Percentiles rank a stretch among this genome's conserved stretches.
phyloP scores from a whole-genome alignment of 1,139 yeast species.

The Saccharomyces hybrid region DNA sequence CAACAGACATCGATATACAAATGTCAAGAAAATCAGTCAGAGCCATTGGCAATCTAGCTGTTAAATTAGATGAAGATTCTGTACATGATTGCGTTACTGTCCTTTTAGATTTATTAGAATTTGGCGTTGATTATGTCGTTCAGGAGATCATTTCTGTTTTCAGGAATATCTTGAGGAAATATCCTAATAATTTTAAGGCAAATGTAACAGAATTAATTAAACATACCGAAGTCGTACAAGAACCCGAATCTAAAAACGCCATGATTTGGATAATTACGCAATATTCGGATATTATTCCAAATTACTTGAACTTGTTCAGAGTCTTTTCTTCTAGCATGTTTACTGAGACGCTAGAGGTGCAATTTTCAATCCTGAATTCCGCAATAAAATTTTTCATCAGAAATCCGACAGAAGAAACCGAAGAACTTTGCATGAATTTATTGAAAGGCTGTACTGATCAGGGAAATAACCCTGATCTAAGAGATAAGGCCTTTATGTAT shows the following conservation, averaged over 20 bases:
- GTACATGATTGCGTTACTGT: conserved; percentile 60
- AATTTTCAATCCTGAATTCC: conserved; percentile 67
- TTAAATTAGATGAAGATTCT: conserved; percentile 54
- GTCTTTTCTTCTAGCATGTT: conserved; percentile 31
- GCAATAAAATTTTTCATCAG: conserved; percentile 60
- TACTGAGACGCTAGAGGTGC: conserved; percentile 56
- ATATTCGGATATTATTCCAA: conserved; percentile 38
- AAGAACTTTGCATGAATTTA: conserved; percentile 49
- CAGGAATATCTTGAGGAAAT: conserved; percentile 68
- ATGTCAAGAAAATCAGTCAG: conserved; percentile 83
- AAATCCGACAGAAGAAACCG: conserved; percentile 47
- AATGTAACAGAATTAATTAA: conserved; percentile 28
- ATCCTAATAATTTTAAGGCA: conserved; percentile 46
- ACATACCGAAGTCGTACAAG: conserved; percentile 47
- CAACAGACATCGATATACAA: conserved; percentile 76
- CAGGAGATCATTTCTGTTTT: conserved; percentile 77
- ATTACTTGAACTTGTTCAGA: conserved; percentile 21
- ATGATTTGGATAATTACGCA: conserved; percentile 83
- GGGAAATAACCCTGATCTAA: conserved; percentile 67
- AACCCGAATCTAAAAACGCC: conserved; percentile 73
- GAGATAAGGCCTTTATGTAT: conserved; percentile 81
- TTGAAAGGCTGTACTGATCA: conserved; percentile 72
- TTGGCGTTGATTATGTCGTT: conserved; percentile 65
- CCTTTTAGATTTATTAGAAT: conserved; percentile 51
- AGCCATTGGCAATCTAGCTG: conserved; percentile 84